Evolutionary conservation across 148 eudicot genomes (phyloP), one percentile per base, ranked within the genome.

Genomic region (Rhododendron henanense): DNA sequence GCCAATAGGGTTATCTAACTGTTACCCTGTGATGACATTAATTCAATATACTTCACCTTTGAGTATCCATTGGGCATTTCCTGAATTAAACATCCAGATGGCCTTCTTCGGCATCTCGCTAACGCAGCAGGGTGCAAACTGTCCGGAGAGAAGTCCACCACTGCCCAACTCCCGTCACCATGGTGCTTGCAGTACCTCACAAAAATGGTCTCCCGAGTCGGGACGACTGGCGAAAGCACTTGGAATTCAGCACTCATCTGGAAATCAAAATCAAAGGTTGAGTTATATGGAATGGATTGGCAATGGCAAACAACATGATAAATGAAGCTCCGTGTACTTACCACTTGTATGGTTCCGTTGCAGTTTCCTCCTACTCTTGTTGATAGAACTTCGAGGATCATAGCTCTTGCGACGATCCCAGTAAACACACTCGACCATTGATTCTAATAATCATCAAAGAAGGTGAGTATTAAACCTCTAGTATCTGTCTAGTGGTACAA

Each of bases 131-230:
- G 82, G 65, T 81, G 87, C 75, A 93, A 74, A 37, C 67, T 74
- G 82, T 93, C 94, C 25, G 91, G 45, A n/a, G 95, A 89, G 48
- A 92, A 90, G 90, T 93, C 95, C 31, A 92, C 94, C 80, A 93
- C 90, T 33, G 87, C 92, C 95, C 95, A 93, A 4, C 83, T 90
- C 18, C 91, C 92, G 1, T 92, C 94, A 15, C 18, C 78, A 44
- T 85, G 89, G 16, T 88, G 90, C 84, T 90, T 88, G 23, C 92
- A 92, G 69, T 87, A 88, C 83, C 95, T 87, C 14, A 79, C 87
- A 41, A 93, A 90, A 82, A 82, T 35, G 65, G 51, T 87, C 84
- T 92, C 92, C 4, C 95, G 88, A 41, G 91, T 87, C 16, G 94
- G 94, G 75, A 93, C 94, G 5, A 91, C 79, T 19, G 95, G 95